phyloP scores from a whole-genome alignment of 2,329 filamentous ascomycete genomes.

The Penicillium sp. region DNA sequence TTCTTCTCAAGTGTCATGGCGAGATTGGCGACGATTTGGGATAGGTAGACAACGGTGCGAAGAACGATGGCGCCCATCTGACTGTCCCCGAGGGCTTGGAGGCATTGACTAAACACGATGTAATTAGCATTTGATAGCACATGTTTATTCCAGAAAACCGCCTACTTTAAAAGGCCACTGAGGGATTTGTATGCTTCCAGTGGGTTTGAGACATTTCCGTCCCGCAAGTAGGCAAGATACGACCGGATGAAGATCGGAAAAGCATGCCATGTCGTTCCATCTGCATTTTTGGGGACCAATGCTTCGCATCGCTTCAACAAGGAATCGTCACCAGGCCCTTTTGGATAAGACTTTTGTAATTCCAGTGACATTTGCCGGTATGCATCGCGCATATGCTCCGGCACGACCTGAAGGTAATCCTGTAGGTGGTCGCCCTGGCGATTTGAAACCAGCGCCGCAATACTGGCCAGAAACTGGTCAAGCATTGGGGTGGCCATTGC shows the following conservation, averaged over 20 bases:
- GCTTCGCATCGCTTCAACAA: conserved; percentile 56
- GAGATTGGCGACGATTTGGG: conserved; percentile 72
- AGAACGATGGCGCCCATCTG: conserved; percentile 77
- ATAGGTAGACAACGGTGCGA: conserved; percentile 77
- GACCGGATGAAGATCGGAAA: conserved; percentile 76
- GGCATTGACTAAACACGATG: conserved; percentile 63
- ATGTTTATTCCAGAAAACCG: not conserved
- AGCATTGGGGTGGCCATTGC: conserved; percentile 55
- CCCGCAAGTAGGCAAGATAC: conserved; percentile 76
- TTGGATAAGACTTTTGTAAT: conserved; percentile 58
- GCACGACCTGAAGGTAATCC: conserved; percentile 71
- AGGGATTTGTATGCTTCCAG: conserved; percentile 71
- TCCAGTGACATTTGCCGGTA: conserved; percentile 67
- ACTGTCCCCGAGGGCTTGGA: conserved; percentile 74
- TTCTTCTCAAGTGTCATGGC: conserved; percentile 79
- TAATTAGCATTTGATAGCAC: not conserved
- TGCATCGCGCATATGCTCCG: conserved; percentile 57
- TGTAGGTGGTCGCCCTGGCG: conserved; percentile 64
- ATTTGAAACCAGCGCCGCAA: conserved; percentile 58
- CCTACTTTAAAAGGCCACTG: conserved; percentile 70
- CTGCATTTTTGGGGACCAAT: conserved; percentile 61
- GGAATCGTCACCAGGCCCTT: conserved; percentile 53
- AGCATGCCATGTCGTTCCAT: conserved; percentile 67
- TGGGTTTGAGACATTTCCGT: conserved; percentile 72
- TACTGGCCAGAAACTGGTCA: conserved; percentile 63